phyloP scores from a whole-genome alignment of 768 basidiomycete genomes.

The Royoungia palumana region DNA sequence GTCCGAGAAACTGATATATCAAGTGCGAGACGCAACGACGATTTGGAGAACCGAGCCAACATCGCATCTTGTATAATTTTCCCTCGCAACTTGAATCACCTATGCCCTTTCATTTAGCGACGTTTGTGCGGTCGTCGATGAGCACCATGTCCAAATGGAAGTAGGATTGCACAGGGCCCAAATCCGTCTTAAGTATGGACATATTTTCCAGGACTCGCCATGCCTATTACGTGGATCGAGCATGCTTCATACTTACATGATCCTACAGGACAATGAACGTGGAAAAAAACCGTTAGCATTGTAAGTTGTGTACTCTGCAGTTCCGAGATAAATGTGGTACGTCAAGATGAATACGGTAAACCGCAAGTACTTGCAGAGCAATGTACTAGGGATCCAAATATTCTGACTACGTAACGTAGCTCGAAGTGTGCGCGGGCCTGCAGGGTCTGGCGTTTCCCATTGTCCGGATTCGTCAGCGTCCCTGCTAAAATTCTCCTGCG shows the following conservation, averaged over 20 bases:
- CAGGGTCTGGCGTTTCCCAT: neutral
- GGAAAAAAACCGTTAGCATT: conserved; percentile 71
- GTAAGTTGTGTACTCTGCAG: conserved; percentile 73
- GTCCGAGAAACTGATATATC: too few species aligned
- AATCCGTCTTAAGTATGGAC: conserved; percentile 47
- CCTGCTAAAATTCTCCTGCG: conserved; percentile 24
- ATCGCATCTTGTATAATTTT: conserved; percentile 73
- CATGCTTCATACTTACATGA: too few species aligned
- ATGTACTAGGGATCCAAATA: conserved; percentile 12
- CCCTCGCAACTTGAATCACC: conserved; percentile 68
- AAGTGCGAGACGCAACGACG: too few species aligned
- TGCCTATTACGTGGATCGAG: conserved; percentile 44
- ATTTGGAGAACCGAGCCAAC: too few species aligned
- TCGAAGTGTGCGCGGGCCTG: neutral
- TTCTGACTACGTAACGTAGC: neutral
- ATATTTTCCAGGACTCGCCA: conserved; percentile 42
- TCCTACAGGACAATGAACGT: too few species aligned
- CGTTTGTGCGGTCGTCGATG: conserved; percentile 66
- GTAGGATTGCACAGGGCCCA: conserved; percentile 5
- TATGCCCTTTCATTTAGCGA: conserved; percentile 70
- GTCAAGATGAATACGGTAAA: conserved; percentile 18
- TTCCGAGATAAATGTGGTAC: conserved; percentile 19
- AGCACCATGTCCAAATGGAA: conserved; percentile 10
- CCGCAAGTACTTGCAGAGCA: conserved; percentile 3
- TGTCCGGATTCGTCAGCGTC: conserved; percentile 12